A percentile compares a stretch with the other conserved stretches of the same genome.
Evolutionary conservation across 2,329 filamentous ascomycete species (phyloP).

Genomic region (Epichloe aotearoae): DNA sequence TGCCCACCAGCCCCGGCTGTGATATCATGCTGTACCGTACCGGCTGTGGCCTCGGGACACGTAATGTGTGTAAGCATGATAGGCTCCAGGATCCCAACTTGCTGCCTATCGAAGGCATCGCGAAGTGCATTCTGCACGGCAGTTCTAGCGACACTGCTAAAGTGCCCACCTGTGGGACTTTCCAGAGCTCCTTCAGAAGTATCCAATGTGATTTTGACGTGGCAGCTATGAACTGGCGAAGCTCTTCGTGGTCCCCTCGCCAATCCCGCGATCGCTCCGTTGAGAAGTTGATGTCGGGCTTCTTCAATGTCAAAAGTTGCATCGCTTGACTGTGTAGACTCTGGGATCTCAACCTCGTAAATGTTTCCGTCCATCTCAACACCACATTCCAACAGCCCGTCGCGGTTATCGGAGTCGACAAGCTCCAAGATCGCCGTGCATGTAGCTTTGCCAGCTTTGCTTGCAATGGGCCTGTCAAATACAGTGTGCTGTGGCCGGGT

Average conservation of each 20-base stretch:
- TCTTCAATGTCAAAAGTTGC: conserved; percentile 36
- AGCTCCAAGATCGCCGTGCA: conserved; percentile 59
- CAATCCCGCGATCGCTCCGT: conserved; percentile 71
- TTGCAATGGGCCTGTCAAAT: conserved; percentile 69
- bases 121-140: conserved; percentile 60
- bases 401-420: conserved; percentile 29
- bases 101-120: conserved; percentile 38
- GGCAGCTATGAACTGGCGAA: conserved; percentile 67
- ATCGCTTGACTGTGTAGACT: conserved; percentile 32
- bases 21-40: conserved; percentile 71
- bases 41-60: conserved; percentile 70
- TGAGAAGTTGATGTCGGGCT: conserved; percentile 50
- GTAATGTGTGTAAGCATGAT: conserved; percentile 81
- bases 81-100: conserved; percentile 70
- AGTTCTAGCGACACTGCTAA: conserved; percentile 46
- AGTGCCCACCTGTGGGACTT: conserved; percentile 53
- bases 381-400: conserved; percentile 26
- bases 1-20: conserved; percentile 58
- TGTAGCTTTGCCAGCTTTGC: conserved; percentile 63
- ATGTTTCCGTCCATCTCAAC: conserved; percentile 58
- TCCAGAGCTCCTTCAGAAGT: conserved; percentile 37
- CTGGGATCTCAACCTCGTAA: conserved; percentile 42
- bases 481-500: conserved; percentile 45
- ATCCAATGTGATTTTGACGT: conserved; percentile 58
- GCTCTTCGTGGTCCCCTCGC: conserved; percentile 70